A percentile compares a stretch with the other conserved stretches of the same genome.
These are phyloP conservation scores for Oidiodendron maius DNA, from an alignment of 495 filamentous ascomycete species.

Conservation along the genomic window DNA sequence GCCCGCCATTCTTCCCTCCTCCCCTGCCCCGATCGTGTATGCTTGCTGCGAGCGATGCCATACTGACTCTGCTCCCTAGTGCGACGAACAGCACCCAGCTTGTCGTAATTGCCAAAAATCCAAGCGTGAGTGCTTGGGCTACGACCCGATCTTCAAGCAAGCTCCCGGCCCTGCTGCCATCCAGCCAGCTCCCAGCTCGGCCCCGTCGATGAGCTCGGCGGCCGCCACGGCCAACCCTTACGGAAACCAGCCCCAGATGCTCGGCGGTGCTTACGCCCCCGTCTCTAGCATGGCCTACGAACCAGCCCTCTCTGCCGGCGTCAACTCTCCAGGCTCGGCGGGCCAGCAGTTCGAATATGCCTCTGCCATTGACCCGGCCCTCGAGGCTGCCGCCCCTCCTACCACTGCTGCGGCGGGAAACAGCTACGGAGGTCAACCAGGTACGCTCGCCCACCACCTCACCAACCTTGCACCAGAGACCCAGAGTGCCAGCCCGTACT, in stretches of 20 bases:
- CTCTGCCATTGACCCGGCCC: slow-evolving; percentile 68
- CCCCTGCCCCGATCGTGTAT: no score
- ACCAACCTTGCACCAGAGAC: slow-evolving; percentile 24
- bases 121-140: slow-evolving; percentile 93
- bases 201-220: slow-evolving; percentile 18
- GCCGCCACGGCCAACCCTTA: slow-evolving; percentile 25
- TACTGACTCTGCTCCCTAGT: no score
- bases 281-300: slow-evolving; percentile 28
- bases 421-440: slow-evolving; percentile 15
- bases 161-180: slow-evolving; percentile 73
- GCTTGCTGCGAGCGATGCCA: no score
- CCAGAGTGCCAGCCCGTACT: slow-evolving; percentile 35
- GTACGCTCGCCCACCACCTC: slow-evolving; percentile 26
- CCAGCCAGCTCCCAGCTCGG: slow-evolving; percentile 53
- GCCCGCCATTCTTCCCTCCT: no score
- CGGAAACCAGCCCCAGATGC: slow-evolving; percentile 29
- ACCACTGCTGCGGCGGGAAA: slow-evolving; percentile 1
- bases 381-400: slow-evolving; percentile 42
- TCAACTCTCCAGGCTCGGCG: slow-evolving; percentile 48
- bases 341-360: slow-evolving; percentile 65
- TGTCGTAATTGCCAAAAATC: slow-evolving; percentile 98
- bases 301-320: slow-evolving; percentile 30
- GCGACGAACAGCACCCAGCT: slow-evolving; percentile 90
- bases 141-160: slow-evolving; percentile 96
- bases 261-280: slow-evolving; percentile 29